Percentiles rank a stretch among this genome's conserved stretches.
Evolutionary conservation across 2,329 filamentous ascomycete genomes (phyloP).

Genomic region (Coccinonectria pachysandricola): DNA sequence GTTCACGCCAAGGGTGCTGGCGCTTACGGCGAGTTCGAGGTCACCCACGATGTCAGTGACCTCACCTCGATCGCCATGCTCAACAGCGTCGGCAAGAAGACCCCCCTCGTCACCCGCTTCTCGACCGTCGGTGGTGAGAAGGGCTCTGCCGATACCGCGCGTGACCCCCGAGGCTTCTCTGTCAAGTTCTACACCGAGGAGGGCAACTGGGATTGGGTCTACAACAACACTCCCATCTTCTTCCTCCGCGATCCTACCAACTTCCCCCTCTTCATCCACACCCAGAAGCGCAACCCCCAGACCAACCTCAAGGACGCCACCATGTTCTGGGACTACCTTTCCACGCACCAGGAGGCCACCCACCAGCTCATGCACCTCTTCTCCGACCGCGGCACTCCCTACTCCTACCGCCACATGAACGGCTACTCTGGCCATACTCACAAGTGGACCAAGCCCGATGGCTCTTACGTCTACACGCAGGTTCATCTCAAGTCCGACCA

Average conservation of each 20-base stretch:
- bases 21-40: conserved; percentile 47
- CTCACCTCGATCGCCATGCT: conserved; percentile 43
- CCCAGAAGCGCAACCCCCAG: conserved; percentile 33
- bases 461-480: conserved; percentile 38
- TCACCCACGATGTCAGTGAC: conserved; percentile 42
- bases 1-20: conserved; percentile 26
- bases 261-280: conserved; percentile 35
- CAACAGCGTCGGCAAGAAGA: conserved; percentile 40
- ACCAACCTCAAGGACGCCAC: conserved; percentile 32
- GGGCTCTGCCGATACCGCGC: conserved; percentile 53
- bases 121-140: conserved; percentile 57
- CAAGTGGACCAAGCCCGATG: conserved; percentile 33
- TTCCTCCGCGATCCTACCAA: conserved; percentile 38
- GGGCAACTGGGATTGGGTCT: conserved; percentile 20
- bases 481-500: conserved; percentile 38
- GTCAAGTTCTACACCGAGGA: conserved; percentile 20
- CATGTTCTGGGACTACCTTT: conserved; percentile 26
- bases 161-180: conserved; percentile 57
- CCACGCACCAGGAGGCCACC: conserved; percentile 27
- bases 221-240: conserved; percentile 39
- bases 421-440: conserved; percentile 39
- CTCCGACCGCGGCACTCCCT: conserved; percentile 36
- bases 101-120: conserved; percentile 52
- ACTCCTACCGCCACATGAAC: conserved; percentile 34
- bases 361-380: conserved; percentile 44